A percentile compares a stretch with the other conserved stretches of the same genome.
phyloP scores from a whole-genome alignment of 176 grass and related monocot species.

The Rhynchospora breviuscula region DNA sequence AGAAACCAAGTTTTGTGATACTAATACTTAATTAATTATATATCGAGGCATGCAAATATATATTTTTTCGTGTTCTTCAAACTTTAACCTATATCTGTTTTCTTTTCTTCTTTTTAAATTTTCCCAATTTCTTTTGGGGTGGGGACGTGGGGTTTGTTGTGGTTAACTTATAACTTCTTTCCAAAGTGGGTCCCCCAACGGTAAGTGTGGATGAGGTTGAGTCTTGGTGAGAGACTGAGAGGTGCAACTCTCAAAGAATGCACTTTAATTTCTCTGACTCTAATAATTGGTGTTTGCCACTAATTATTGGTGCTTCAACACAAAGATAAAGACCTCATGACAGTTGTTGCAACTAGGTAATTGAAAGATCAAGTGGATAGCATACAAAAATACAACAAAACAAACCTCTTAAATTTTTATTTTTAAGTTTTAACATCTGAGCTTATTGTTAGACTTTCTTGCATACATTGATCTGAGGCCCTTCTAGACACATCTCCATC shows the following conservation, averaged over 20 bases:
- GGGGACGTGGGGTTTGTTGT: not conserved
- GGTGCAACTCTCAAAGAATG: not conserved
- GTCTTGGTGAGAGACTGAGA: not conserved
- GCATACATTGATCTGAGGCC: not conserved
- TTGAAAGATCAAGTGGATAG: not conserved
- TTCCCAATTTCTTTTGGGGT: no score
- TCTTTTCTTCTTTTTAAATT: no score
- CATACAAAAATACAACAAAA: not conserved
- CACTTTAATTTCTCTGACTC: not conserved
- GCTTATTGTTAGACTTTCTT: not conserved
- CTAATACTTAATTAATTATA: no score
- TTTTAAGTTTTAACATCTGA: not conserved
- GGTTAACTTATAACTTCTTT: not conserved
- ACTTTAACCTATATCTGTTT: no score
- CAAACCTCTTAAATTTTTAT: not conserved
- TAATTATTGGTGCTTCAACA: conserved; percentile 31
- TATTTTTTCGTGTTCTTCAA: no score
- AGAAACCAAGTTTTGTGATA: no score
- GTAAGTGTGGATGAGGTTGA: not conserved
- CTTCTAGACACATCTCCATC: not conserved
- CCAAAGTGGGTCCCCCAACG: not conserved
- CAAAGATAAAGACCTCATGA: not conserved
- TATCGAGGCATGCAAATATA: no score
- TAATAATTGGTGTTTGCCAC: conserved; percentile 26
- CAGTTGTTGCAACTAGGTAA: not conserved